A percentile compares a stretch with the other conserved stretches of the same genome.
Evolutionary conservation across 2,329 filamentous ascomycete species (phyloP).

Genomic region (Penicillium corylophilum): DNA sequence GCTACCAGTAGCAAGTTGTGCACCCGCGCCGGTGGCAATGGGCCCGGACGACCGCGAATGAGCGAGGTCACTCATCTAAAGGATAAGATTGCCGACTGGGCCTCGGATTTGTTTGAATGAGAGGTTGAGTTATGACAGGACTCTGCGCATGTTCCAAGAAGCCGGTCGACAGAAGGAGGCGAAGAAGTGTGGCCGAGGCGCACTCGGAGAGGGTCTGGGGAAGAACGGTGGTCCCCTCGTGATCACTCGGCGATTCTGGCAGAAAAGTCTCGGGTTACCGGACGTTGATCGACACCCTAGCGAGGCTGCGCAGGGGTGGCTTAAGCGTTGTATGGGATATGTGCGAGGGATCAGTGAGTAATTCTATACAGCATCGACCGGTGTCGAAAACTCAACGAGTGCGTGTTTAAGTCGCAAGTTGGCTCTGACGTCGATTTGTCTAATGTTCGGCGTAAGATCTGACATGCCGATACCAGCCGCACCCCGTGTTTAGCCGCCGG

Average conservation of each 20-base stretch:
- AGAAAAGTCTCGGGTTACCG: slow-evolving; percentile 30
- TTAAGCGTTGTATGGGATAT: not conserved
- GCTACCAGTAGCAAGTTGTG: slow-evolving; percentile 14
- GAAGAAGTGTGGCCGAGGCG: slow-evolving; percentile 17
- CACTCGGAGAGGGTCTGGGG: slow-evolving; percentile 18
- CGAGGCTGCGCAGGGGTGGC: not conserved
- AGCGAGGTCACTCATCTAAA: slow-evolving; percentile 34
- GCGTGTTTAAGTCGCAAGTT: not conserved
- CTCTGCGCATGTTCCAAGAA: slow-evolving; percentile 31
- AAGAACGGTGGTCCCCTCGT: slow-evolving; percentile 21
- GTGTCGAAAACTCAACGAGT: slow-evolving; percentile 1
- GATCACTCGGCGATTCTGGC: slow-evolving; percentile 26
- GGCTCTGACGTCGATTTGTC: slow-evolving; percentile 21
- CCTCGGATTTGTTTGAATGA: slow-evolving; percentile 12
- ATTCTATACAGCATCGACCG: not conserved
- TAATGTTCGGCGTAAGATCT: slow-evolving; percentile 20
- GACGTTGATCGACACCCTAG: slow-evolving; percentile 18
- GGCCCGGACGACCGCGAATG: slow-evolving; percentile 23
- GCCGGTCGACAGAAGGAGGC: slow-evolving; percentile 25
- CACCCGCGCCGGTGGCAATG: slow-evolving; percentile 19
- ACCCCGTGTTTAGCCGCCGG: slow-evolving; percentile 14
- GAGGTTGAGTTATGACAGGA: slow-evolving; percentile 10
- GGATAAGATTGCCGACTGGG: slow-evolving; percentile 16
- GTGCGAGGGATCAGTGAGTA: not conserved
- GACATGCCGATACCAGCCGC: slow-evolving; percentile 36